A percentile compares a stretch with the other conserved stretches of the same genome.
Conservation (phyloP, 2,329 filamentous ascomycete genomes). For the Phialophora macrospora region DNA sequence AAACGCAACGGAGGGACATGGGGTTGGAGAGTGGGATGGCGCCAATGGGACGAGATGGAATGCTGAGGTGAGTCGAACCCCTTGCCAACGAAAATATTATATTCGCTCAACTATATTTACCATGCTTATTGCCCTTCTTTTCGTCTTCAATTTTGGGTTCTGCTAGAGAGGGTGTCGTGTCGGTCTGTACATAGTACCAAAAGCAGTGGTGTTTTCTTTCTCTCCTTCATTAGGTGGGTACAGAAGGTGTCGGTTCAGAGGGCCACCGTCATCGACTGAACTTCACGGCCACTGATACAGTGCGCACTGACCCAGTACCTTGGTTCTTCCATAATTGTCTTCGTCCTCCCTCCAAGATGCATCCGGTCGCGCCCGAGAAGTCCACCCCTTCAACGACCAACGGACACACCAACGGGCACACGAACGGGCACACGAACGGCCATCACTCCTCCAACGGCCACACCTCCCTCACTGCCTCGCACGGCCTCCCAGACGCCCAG, state of each 20-base stretch:
- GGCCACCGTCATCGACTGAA: neutral
- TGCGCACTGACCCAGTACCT: neutral
- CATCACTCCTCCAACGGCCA: constrained; percentile 24
- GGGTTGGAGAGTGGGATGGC: constrained; percentile 2
- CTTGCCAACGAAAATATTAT: neutral
- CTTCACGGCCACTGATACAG: neutral
- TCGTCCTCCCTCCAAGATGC: constrained; percentile 15
- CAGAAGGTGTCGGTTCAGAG: neutral
- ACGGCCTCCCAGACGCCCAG: neutral
- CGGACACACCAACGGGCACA: constrained; percentile 28
- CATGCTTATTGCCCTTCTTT: neutral
- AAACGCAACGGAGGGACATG: neutral
- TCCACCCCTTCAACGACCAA: constrained; percentile 28
- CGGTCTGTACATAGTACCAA: neutral
- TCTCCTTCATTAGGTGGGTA: neutral
- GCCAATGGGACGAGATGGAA: neutral
- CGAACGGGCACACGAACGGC: constrained; percentile 15
- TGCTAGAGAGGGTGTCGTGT: neutral
- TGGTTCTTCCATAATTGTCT: neutral
- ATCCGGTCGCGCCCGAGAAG: constrained; percentile 28
- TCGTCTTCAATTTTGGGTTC: neutral
- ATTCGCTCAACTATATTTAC: neutral
- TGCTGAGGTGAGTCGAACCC: neutral
- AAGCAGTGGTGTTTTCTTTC: neutral
- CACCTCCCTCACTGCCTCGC: constrained; percentile 2